Conservation (phyloP, 108 stramenopile genomes). For the Tribonema minus region DNA sequence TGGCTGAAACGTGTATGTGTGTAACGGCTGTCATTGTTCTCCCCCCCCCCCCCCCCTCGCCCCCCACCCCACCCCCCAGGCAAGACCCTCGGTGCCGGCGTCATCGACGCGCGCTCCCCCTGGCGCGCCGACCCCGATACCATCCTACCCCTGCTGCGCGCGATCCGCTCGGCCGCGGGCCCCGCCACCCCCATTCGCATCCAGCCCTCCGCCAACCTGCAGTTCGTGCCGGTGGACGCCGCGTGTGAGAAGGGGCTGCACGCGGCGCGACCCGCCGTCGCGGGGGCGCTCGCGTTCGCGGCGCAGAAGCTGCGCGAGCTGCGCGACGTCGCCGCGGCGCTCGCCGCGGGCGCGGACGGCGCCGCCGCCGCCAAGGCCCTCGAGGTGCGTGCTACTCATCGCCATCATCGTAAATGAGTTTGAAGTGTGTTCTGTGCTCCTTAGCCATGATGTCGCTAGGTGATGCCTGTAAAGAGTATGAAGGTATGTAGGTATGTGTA, state of each 20-base stretch:
- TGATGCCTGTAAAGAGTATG: too few relatives aligned
- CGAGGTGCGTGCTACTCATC: too few relatives aligned
- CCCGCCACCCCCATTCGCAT: constrained; percentile 21
- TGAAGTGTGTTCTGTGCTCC: too few relatives aligned
- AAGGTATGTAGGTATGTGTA: too few relatives aligned
- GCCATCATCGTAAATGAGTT: too few relatives aligned
- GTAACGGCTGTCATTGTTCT: too few relatives aligned
- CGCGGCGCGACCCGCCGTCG: constrained; percentile 42
- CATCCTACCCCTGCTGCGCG: constrained; percentile 2
- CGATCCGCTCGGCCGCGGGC: background rate
- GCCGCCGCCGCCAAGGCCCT: too few relatives aligned
- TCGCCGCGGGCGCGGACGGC: background rate
- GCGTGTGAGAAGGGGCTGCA: constrained; percentile 44
- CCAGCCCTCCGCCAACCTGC: constrained; percentile 57
- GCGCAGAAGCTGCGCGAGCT: constrained; percentile 63
- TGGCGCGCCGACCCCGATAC: constrained; percentile 54
- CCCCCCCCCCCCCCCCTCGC: background rate
- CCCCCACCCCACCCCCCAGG: background rate
- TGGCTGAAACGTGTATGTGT: too few relatives aligned
- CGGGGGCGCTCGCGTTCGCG: constrained; percentile 55
- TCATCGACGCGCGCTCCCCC: constrained; percentile 60
- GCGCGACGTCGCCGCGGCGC: constrained; percentile 26
- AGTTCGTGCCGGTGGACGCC: constrained; percentile 59
- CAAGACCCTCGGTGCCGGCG: constrained; percentile 58
- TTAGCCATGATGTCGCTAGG: too few relatives aligned